phyloP scores from a whole-genome alignment of 1,139 yeast species.

The Saccharomyces hybrid region DNA sequence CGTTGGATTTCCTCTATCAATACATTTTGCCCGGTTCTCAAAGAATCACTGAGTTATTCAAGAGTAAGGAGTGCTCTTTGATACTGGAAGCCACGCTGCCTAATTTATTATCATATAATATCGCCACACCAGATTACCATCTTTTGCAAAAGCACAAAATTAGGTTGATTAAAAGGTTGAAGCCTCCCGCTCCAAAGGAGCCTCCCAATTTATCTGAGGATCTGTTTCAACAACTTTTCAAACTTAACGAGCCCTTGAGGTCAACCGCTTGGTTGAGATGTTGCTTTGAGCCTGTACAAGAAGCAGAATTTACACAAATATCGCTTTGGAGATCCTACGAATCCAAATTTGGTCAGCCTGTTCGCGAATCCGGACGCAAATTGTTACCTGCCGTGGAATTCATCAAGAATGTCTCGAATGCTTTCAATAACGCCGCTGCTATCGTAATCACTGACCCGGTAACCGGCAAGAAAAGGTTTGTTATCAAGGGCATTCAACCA shows the following conservation, averaged over 20 bases:
- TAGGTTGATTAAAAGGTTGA: conserved; percentile 38
- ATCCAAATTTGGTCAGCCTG: conserved; percentile 58
- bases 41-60: conserved; percentile 35
- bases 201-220: conserved; percentile 57
- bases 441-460: conserved; percentile 67
- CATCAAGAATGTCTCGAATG: conserved; percentile 85
- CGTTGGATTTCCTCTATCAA: conserved; percentile 62
- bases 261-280: conserved; percentile 95
- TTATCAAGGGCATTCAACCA: conserved; percentile 84
- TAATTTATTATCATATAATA: conserved; percentile 50
- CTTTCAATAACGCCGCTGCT: conserved; percentile 88
- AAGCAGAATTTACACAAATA: conserved; percentile 89
- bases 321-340: conserved; percentile 96
- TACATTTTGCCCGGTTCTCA: conserved; percentile 46
- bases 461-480: conserved; percentile 67
- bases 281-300: conserved; percentile 69
- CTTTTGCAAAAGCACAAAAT: conserved; percentile 37
- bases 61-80: conserved; percentile 38
- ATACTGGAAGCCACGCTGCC: conserved; percentile 54
- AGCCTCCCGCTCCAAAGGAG: conserved; percentile 45
- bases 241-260: conserved; percentile 76
- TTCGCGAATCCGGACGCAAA: conserved; percentile 42
- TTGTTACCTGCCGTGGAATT: conserved; percentile 93
- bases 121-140: conserved; percentile 32
- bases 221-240: conserved; percentile 54